Conservation (phyloP, 768 basidiomycete genomes). For the Naganishia randhawae region DNA sequence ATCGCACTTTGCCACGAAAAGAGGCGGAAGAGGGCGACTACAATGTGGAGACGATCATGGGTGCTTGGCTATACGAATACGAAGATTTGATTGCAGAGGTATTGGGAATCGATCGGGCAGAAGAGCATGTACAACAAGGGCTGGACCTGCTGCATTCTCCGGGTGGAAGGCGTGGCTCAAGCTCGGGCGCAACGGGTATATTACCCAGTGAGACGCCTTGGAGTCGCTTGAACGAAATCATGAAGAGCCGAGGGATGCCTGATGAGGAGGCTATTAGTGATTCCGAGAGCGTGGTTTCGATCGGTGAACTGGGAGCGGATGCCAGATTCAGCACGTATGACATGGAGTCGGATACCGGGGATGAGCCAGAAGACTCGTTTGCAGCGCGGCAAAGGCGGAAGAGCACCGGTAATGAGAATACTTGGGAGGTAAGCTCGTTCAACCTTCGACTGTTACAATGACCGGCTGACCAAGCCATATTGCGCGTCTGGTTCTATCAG, state of each 20-base stretch:
- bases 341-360: constrained; percentile 22
- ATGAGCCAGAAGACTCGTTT: constrained; percentile 27
- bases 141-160: constrained; percentile 29
- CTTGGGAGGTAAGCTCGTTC: constrained; percentile 79
- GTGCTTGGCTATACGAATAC: constrained; percentile 87
- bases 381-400: constrained; percentile 54
- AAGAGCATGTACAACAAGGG: constrained; percentile 33
- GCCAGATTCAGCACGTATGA: constrained; percentile 56
- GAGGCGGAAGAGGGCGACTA: constrained; percentile 69
- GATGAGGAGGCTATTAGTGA: constrained; percentile 81
- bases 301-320: constrained; percentile 82
- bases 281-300: constrained; percentile 84
- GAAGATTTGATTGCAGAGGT: constrained; percentile 73
- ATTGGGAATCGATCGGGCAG: constrained; percentile 52
- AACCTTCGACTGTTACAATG: not conserved
- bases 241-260: constrained; percentile 59
- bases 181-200: constrained; percentile 22
- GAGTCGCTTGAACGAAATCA: constrained; percentile 70
- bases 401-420: constrained; percentile 69
- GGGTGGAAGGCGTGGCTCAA: constrained; percentile 18
- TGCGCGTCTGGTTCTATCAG: constrained; percentile 53
- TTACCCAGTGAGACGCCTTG: constrained; percentile 59
- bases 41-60: constrained; percentile 79
- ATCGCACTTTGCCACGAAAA: constrained; percentile 72
- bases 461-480: constrained; percentile 8